These are phyloP conservation scores for Neurospora sp. DNA, from an alignment of 495 filamentous ascomycete species.

Conservation along the genomic window DNA sequence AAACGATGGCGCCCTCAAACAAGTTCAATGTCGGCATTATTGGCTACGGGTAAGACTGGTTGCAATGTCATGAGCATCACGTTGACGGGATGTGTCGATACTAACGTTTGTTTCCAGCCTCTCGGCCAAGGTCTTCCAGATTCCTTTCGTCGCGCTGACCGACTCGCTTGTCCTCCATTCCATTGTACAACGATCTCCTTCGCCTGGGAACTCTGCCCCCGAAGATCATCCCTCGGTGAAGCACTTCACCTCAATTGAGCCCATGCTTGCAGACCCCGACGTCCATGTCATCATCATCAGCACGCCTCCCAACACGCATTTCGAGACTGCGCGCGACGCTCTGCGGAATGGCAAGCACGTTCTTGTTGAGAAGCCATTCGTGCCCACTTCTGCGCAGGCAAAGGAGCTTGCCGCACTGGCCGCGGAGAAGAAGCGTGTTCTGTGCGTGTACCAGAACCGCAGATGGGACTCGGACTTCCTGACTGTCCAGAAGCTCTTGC, in stretches of 20 bases:
- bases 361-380: slow-evolving; percentile 85
- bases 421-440: slow-evolving; percentile 44
- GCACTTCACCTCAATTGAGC: slow-evolving; percentile 49
- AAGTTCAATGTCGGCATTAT: slow-evolving; percentile 43
- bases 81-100: background rate
- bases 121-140: slow-evolving; percentile 84
- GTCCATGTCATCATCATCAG: slow-evolving; percentile 68
- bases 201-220: slow-evolving; percentile 47
- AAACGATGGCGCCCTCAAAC: slow-evolving; percentile 14
- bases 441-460: slow-evolving; percentile 86
- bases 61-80: background rate
- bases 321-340: slow-evolving; percentile 49
- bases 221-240: slow-evolving; percentile 59
- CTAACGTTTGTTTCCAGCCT: slow-evolving; percentile 36
- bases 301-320: slow-evolving; percentile 70
- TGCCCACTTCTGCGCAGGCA: slow-evolving; percentile 61
- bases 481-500: slow-evolving; percentile 55
- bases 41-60: slow-evolving; percentile 39
- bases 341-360: slow-evolving; percentile 73
- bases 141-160: slow-evolving; percentile 65
- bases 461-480: slow-evolving; percentile 80
- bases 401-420: slow-evolving; percentile 58
- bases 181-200: slow-evolving; percentile 59
- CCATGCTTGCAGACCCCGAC: slow-evolving; percentile 52
- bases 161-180: slow-evolving; percentile 60